Percentiles rank a stretch among this genome's conserved stretches.
phyloP scores from a whole-genome alignment of 257 asterid species.

The Capsicum rhomboideum region DNA sequence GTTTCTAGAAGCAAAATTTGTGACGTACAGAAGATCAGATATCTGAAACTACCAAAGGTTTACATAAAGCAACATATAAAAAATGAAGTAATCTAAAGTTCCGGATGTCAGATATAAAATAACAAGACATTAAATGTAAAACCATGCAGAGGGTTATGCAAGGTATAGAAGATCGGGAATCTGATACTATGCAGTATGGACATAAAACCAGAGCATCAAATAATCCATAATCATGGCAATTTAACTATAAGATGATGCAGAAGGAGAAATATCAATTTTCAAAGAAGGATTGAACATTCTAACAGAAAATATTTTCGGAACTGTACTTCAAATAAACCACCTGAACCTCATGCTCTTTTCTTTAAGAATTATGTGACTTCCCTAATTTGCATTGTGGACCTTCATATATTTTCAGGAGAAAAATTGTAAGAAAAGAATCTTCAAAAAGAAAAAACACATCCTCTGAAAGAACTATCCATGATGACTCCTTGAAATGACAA shows the following conservation, averaged over 20 bases:
- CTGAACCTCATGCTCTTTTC: background rate
- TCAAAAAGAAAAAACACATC: background rate
- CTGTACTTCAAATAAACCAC: background rate
- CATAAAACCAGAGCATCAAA: background rate
- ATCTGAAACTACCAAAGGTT: background rate
- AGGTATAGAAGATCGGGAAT: background rate
- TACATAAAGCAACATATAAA: background rate
- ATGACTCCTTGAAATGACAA: background rate
- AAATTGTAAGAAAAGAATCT: background rate
- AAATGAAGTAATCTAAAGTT: background rate
- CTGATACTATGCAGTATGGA: background rate
- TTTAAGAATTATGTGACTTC: background rate
- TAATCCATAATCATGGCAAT: background rate
- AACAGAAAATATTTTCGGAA: background rate
- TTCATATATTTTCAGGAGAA: background rate
- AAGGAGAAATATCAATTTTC: background rate
- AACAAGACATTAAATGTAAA: background rate
- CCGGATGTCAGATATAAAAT: background rate
- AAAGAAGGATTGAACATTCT: background rate
- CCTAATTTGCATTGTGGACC: background rate
- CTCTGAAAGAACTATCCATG: background rate
- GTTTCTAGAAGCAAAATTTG: constrained; percentile 23
- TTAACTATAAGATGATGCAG: background rate
- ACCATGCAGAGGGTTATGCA: background rate
- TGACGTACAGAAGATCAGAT: background rate